Evolutionary conservation across 352 stramenopile genomes (phyloP), one percentile per base, ranked within the genome.

Genomic region (Globisporangium solare): DNA sequence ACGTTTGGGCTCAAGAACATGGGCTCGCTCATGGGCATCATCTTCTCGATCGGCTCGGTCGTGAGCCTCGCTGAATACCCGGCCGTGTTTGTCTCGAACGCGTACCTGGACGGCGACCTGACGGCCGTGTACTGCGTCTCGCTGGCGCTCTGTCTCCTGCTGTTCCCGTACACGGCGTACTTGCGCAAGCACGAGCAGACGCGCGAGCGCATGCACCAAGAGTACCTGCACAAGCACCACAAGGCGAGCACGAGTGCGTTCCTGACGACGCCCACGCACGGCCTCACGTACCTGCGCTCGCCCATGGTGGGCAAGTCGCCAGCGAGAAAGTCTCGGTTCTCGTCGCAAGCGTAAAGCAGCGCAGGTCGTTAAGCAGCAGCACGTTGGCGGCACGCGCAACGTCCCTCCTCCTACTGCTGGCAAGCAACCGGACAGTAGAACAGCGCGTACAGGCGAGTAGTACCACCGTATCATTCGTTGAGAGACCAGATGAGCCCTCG

Each of bases 1-100:
- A 94, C 78, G 2, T 95, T 94, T 71, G 86, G 86, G 6, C 74
- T 94, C 40, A 84, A 82, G 54, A 93, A 92, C 63, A 71, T 95
- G 49, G 86, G 84, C 35, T 89, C 79, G 27, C 68, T 95, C 5
- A 86, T 91, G 45, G 84, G 86, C 8, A 83, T 94, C 47, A 82
- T 91, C 56, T 95, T 94, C 60, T 88, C 83, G 1, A 76, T 86
- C 35, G 74, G 79, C 51, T 89, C 83, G 2, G 22, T 92, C 43
- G 72, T 90, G 40, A 87, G 81, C 56, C 64, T 95, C 14, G 65
- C 79, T 1, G 83, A 95, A 57, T 92, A 93, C 59, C 83, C 83
- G 2, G 82, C 82, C 12, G 77, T 95, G 43, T 87, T 73, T 49
- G 18, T 83, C 27, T 86, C 83, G n/a, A 92, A 90, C 41, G 51